Conservation (phyloP, 1,284 basidiomycete species). For the Cutaneotrichosporon cavernicola region DNA sequence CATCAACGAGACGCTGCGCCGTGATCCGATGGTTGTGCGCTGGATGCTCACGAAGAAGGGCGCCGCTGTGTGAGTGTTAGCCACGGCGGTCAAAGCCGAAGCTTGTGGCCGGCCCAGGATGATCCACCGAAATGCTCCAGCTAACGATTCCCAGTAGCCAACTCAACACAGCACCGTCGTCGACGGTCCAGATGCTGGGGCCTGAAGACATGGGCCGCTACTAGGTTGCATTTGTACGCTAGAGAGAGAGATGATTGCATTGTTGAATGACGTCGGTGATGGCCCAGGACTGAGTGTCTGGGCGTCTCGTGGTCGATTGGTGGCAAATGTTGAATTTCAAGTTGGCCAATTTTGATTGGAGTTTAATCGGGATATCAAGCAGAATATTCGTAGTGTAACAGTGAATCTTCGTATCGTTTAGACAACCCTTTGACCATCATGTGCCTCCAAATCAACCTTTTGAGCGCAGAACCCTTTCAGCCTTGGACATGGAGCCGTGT, state of each 20-base stretch:
- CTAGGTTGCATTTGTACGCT: constrained; percentile 10
- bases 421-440: neutral
- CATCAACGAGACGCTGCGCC: constrained; percentile 46
- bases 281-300: too few species aligned
- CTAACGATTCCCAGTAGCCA: constrained; percentile 14
- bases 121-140: neutral
- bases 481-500: neutral
- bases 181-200: constrained; percentile 14
- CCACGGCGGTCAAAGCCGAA: neutral
- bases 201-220: neutral
- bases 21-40: constrained; percentile 48
- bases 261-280: neutral
- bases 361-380: too few species aligned
- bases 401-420: neutral
- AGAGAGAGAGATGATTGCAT: neutral
- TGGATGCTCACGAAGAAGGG: constrained; percentile 31
- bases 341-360: neutral
- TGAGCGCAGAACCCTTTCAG: too few species aligned
- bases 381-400: neutral
- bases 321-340: neutral
- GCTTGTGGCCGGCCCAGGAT: neutral
- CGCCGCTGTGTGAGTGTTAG: constrained; percentile 21
- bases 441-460: too few species aligned
- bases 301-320: neutral
- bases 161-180: constrained; percentile 19